Percentiles rank a stretch among this genome's conserved stretches.
Conservation (phyloP, 345 rosid species). For the Turritis glabra region DNA sequence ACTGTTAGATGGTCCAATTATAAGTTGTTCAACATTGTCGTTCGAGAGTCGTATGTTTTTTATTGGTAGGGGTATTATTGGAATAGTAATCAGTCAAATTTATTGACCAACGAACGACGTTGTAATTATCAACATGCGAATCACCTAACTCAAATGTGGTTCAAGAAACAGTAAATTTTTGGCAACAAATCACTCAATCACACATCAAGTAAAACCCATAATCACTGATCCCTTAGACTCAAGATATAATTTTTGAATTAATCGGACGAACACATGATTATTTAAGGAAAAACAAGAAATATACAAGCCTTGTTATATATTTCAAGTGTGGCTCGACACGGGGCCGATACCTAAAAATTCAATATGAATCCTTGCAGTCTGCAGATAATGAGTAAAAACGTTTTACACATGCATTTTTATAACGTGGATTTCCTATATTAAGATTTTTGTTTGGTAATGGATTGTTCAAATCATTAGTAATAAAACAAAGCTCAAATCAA, state of each 20-base stretch:
- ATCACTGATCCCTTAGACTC: neutral
- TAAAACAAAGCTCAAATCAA: no score
- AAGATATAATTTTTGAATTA: neutral
- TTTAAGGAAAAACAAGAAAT: no score
- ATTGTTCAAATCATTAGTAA: no score
- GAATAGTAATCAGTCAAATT: conserved; percentile 30
- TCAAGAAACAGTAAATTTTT: conserved; percentile 10
- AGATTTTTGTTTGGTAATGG: no score
- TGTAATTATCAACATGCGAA: conserved; percentile 12
- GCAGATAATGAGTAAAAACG: neutral
- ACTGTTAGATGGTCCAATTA: conserved; percentile 26
- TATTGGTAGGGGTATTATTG: neutral
- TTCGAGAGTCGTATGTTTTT: conserved; percentile 23
- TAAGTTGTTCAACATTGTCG: conserved; percentile 14
- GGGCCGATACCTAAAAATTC: no score
- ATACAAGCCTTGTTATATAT: no score
- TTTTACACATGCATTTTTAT: neutral
- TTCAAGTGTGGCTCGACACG: no score
- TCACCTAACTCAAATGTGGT: neutral
- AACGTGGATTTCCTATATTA: neutral
- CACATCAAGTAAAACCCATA: neutral
- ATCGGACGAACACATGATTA: neutral
- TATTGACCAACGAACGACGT: conserved; percentile 8
- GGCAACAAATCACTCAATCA: neutral
- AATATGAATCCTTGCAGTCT: no score